phyloP scores from a whole-genome alignment of 2,329 filamentous ascomycete genomes.

The Geoglossum cookeanum region DNA sequence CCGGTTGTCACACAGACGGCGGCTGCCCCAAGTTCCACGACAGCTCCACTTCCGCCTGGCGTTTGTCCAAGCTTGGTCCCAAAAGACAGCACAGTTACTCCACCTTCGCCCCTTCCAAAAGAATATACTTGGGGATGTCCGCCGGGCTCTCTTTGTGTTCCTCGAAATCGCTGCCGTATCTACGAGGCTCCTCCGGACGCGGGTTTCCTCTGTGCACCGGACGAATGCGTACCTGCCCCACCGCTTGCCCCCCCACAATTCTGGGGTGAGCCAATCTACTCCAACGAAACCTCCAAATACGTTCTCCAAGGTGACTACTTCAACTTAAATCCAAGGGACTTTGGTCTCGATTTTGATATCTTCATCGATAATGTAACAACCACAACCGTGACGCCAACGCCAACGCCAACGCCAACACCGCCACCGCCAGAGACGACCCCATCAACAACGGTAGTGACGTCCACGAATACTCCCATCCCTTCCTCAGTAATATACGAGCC shows the following conservation, averaged over 20 bases:
- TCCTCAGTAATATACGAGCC: not conserved
- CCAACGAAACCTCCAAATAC: constrained; percentile 3
- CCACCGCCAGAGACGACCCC: not conserved
- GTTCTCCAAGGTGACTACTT: constrained; percentile 5
- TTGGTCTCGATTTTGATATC: constrained; percentile 5
- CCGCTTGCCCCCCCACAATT: constrained; percentile 1
- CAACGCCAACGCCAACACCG: not conserved
- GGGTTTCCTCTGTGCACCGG: constrained; percentile 2
- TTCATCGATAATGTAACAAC: constrained; percentile 1
- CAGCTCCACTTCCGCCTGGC: not conserved
- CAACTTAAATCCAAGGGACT: constrained; percentile 5
- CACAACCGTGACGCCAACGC: not conserved
- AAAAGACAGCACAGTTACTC: not conserved
- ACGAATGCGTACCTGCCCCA: constrained; percentile 1
- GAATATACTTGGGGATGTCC: constrained; percentile 4
- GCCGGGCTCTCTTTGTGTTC: constrained; percentile 3
- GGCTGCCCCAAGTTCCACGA: not conserved
- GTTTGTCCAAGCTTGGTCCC: not conserved
- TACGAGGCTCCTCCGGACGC: constrained; percentile 4
- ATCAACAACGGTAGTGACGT: not conserved
- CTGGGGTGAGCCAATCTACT: constrained; percentile 3
- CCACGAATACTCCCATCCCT: not conserved
- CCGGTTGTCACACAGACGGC: not conserved
- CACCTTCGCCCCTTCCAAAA: not conserved
- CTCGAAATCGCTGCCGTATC: constrained; percentile 2